Conservation (phyloP, 1,139 yeast genomes). For the Zhuliangozyma parablackwelliae region DNA sequence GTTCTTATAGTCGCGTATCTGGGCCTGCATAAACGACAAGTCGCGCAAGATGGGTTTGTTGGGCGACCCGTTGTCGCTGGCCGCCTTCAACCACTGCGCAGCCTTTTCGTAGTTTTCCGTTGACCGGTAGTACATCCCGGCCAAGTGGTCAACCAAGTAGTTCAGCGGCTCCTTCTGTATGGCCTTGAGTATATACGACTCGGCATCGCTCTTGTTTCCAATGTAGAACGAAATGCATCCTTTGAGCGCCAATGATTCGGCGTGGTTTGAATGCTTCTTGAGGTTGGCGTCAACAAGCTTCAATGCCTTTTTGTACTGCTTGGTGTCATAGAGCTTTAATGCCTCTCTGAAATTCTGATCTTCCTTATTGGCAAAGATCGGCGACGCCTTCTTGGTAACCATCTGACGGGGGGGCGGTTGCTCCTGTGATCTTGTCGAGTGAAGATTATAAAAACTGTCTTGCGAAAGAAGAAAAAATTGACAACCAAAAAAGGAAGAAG, state of each 20-base stretch:
- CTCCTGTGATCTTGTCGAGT: not conserved
- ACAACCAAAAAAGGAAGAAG: no score
- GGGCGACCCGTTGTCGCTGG: constrained; percentile 73
- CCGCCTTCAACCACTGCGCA: constrained; percentile 72
- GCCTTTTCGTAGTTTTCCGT: constrained; percentile 72
- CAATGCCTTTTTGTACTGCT: constrained; percentile 83
- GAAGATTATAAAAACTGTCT: no score
- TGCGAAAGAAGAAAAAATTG: no score
- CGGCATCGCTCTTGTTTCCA: constrained; percentile 65
- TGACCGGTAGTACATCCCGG: constrained; percentile 78
- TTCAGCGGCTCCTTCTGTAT: constrained; percentile 50
- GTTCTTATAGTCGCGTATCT: constrained; percentile 66
- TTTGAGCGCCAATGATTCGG: constrained; percentile 80
- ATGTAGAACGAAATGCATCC: constrained; percentile 59
- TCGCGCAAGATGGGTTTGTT: constrained; percentile 82
- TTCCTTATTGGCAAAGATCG: constrained; percentile 49
- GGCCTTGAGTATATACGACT: constrained; percentile 57
- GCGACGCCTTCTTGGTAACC: constrained; percentile 25
- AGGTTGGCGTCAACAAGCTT: constrained; percentile 71
- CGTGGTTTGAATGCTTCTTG: constrained; percentile 71
- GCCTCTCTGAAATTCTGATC: constrained; percentile 76
- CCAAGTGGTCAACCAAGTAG: constrained; percentile 77
- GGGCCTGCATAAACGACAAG: constrained; percentile 74
- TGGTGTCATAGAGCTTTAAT: constrained; percentile 61
- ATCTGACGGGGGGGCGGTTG: constrained; percentile 7